phyloP scores from a whole-genome alignment of 352 stramenopile species.

The Elongisporangium anandrum region DNA sequence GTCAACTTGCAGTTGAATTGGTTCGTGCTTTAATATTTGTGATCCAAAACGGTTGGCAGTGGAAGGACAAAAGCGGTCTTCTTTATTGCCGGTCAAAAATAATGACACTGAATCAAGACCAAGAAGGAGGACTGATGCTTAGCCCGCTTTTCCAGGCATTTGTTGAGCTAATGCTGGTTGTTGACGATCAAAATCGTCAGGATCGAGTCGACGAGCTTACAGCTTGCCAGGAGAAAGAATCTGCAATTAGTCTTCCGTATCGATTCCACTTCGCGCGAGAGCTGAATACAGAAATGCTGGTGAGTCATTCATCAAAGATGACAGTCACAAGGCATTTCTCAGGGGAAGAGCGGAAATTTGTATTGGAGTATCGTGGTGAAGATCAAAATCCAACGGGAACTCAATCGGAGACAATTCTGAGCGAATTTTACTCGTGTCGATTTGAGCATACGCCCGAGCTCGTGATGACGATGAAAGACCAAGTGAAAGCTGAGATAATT shows the following conservation, averaged over 20 bases:
- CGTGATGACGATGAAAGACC: slow-evolving; percentile 61
- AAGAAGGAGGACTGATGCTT: slow-evolving; percentile 73
- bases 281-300: slow-evolving; percentile 65
- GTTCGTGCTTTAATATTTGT: slow-evolving; percentile 64
- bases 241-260: slow-evolving; percentile 64
- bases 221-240: slow-evolving; percentile 49
- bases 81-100: slow-evolving; percentile 86
- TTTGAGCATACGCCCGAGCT: slow-evolving; percentile 79
- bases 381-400: slow-evolving; percentile 20
- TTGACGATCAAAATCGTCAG: slow-evolving; percentile 65
- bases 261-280: slow-evolving; percentile 67
- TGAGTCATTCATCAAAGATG: slow-evolving; percentile 82
- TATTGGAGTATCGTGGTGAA: slow-evolving; percentile 59
- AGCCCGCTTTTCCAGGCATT: slow-evolving; percentile 74
- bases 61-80: slow-evolving; percentile 66
- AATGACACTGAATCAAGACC: slow-evolving; percentile 76
- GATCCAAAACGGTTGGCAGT: slow-evolving; percentile 53
- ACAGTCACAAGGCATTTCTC: slow-evolving; percentile 64
- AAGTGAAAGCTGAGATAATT: slow-evolving; percentile 69
- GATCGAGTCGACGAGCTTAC: slow-evolving; percentile 46
- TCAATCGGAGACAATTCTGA: slow-evolving; percentile 7
- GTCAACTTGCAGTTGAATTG: slow-evolving; percentile 49
- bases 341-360: slow-evolving; percentile 72
- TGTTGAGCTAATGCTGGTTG: slow-evolving; percentile 78
- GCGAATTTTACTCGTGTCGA: slow-evolving; percentile 60